Base-by-base conservation (phyloP, 2,329 filamentous ascomycete genomes). In the Tympanopsis confertula region DNA sequence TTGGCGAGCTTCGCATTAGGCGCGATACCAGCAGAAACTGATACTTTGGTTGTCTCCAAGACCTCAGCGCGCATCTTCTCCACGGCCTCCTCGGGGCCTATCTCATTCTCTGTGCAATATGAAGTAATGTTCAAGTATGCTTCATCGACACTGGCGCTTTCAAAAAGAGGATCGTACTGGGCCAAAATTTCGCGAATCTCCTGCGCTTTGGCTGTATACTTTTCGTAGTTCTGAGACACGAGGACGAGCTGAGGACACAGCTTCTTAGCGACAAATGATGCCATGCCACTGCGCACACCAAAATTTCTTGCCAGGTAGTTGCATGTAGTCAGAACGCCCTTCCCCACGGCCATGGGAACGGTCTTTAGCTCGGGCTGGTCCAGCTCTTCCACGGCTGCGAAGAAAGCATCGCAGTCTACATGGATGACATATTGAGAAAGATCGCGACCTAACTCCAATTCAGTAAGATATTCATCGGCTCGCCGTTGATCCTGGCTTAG, bases 351-450 rank as follows among this genome's bases (percentile, higher is more conserved):
- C 62, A 86, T 82, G 5, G 81, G 81, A 2, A 84, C 69, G 26
- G 77, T 59, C 45, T 74, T 79, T 29, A 85, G 60, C 48, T 83
- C 78, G 1, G 80, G 80, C 12, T 72, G 63, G 46, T 73, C 69
- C 7, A 74, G 58, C 47, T 73, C 79, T 51, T 85, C 81, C 2
- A 85, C 80, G 1, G 80, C 79, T 1, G 81, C 81, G 50, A 81
- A 86, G 57, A 85, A 86, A n/a, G 81, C 81, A 63, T 86, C 81
- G 51, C 81, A 86, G 53, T 86, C 81, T 35, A 85, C 71, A 52
- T 86, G 81, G 2, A 85, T 70, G 4, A 84, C 63, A 14, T 65
- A 66, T 53, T 85, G 81, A 13, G 71, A 72, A 14, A 85, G 57
- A 48, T 85, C 79, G 29, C 81, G 64, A 3, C 61, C 62, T 20